phyloP scores from a whole-genome alignment of 345 rosid species.

The Eucalyptus regnans region DNA sequence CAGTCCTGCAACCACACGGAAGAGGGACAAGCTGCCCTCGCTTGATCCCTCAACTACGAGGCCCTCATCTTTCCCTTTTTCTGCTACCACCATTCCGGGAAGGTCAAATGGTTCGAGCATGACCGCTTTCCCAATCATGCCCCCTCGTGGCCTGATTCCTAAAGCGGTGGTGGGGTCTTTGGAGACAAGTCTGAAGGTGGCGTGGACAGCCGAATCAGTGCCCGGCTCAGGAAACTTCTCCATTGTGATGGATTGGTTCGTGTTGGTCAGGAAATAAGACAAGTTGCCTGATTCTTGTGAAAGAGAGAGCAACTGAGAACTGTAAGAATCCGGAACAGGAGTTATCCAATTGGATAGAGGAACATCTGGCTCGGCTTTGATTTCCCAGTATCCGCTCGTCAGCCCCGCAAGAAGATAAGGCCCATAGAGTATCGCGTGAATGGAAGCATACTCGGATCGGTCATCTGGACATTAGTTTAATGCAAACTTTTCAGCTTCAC shows the following conservation, averaged over 20 bases:
- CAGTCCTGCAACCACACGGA: constrained; percentile 51
- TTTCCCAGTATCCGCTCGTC: constrained; percentile 60
- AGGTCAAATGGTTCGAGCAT: constrained; percentile 68
- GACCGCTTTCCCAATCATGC: constrained; percentile 39
- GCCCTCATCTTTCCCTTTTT: constrained; percentile 14
- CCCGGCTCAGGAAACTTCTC: constrained; percentile 34
- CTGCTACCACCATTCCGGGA: constrained; percentile 61
- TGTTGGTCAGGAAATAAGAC: constrained; percentile 41
- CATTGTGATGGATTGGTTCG: constrained; percentile 59
- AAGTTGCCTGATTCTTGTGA: constrained; percentile 40
- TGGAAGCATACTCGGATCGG: constrained; percentile 47
- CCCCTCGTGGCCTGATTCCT: background rate
- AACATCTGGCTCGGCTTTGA: constrained; percentile 25
- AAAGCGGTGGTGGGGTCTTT: background rate
- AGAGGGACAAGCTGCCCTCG: constrained; percentile 16
- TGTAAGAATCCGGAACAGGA: constrained; percentile 40
- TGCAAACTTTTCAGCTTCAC: background rate
- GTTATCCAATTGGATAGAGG: constrained; percentile 45
- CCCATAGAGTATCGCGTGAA: constrained; percentile 84
- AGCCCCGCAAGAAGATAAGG: constrained; percentile 78
- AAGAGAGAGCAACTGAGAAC: constrained; percentile 43
- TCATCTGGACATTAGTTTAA: constrained; percentile 43
- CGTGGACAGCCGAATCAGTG: constrained; percentile 38
- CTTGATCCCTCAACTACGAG: constrained; percentile 23
- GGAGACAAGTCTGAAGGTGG: constrained; percentile 61